Conservation (phyloP, 2,329 filamentous ascomycete species). For the Cladosporium colombiae region DNA sequence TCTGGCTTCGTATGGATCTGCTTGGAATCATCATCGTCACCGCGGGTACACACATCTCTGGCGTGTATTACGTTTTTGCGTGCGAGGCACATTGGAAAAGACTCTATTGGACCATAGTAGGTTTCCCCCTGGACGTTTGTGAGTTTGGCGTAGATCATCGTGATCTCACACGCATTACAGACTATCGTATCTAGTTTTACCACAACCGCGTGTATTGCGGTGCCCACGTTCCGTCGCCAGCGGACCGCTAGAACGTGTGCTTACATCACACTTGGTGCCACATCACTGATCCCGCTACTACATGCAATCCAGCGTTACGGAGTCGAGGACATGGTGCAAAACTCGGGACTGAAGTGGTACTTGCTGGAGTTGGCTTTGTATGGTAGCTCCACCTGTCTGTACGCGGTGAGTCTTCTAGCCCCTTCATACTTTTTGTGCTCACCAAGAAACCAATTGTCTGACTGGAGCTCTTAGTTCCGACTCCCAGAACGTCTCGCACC, state of each 20-base stretch:
- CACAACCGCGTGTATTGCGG: neutral
- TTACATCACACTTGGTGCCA: neutral
- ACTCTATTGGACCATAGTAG: neutral
- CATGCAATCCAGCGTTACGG: neutral
- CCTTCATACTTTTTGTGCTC: neutral
- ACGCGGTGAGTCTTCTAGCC: neutral
- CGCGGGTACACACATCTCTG: neutral
- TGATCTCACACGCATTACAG: neutral
- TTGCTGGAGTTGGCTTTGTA: neutral
- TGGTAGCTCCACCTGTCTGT: neutral
- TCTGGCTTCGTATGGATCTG: neutral
- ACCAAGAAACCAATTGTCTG: neutral
- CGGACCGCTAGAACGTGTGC: neutral
- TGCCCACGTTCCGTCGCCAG: neutral
- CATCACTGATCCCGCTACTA: neutral
- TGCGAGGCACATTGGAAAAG: neutral
- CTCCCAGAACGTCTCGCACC: constrained; percentile 78
- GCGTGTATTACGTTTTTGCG: neutral
- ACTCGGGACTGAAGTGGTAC: neutral
- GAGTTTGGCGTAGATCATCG: neutral
- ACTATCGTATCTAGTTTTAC: neutral
- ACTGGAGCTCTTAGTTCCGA: constrained; percentile 54
- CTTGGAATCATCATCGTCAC: neutral
- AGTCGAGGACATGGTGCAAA: neutral
- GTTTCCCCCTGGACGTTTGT: neutral